These are phyloP conservation scores for Kockovaella imperatae DNA, from an alignment of 768 basidiomycete species.

Conservation along the genomic window DNA sequence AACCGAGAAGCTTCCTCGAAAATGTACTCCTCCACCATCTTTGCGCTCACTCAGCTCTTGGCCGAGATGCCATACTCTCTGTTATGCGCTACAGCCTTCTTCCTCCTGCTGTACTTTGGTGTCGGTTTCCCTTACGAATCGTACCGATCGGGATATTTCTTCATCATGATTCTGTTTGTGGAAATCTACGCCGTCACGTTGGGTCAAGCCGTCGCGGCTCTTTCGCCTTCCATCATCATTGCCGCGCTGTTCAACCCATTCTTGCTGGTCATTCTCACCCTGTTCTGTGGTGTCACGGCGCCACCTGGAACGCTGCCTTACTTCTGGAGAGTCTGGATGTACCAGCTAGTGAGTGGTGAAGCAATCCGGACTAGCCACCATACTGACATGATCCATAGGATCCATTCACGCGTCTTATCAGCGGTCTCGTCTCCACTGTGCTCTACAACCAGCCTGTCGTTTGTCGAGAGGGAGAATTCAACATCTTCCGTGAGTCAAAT, in stretches of 20 bases:
- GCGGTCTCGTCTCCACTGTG: slow-evolving; percentile 62
- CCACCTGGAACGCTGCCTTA: slow-evolving; percentile 49
- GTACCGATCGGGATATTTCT: slow-evolving; percentile 41
- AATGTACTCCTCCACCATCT: slow-evolving; percentile 78
- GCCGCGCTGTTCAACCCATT: slow-evolving; percentile 77
- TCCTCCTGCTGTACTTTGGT: slow-evolving; percentile 50
- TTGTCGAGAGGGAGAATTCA: slow-evolving; percentile 41
- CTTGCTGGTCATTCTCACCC: slow-evolving; percentile 54
- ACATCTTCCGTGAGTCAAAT: slow-evolving; percentile 29
- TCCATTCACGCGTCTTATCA: slow-evolving; percentile 33
- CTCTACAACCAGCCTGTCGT: slow-evolving; percentile 61
- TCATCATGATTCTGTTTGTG: slow-evolving; percentile 55
- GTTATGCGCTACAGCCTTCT: slow-evolving; percentile 65
- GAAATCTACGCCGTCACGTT: slow-evolving; percentile 66
- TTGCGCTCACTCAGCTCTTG: slow-evolving; percentile 70
- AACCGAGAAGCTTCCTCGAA: slow-evolving; percentile 64
- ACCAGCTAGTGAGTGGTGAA: slow-evolving; percentile 48
- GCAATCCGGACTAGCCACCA: too few relatives aligned
- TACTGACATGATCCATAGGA: slow-evolving; percentile 13
- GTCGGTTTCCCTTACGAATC: slow-evolving; percentile 39
- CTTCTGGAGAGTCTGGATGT: slow-evolving; percentile 75
- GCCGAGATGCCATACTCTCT: slow-evolving; percentile 60
- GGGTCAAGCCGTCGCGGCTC: slow-evolving; percentile 58
- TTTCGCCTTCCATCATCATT: slow-evolving; percentile 68
- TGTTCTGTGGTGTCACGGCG: slow-evolving; percentile 58